Conservation (phyloP, 2,329 filamentous ascomycete genomes). For the Massarina eburnea region DNA sequence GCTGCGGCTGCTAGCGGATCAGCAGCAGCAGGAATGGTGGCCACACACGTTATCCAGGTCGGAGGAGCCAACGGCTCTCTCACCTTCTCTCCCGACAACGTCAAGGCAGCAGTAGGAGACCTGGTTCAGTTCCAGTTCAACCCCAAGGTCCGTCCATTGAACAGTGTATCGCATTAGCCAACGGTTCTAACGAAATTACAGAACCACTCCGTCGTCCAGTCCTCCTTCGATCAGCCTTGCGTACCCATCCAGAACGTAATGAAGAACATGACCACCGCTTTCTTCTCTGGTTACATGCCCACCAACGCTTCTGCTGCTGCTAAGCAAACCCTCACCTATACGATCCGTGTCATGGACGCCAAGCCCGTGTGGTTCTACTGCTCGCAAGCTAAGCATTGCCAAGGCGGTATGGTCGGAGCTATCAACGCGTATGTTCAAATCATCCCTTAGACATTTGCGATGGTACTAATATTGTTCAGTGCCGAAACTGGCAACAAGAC, state of each 20-base stretch:
- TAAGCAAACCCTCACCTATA: constrained; percentile 62
- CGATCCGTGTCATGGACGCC: constrained; percentile 67
- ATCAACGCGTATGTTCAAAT: constrained; percentile 67
- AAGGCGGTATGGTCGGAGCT: constrained; percentile 73
- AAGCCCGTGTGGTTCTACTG: constrained; percentile 81
- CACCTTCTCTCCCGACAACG: constrained; percentile 66
- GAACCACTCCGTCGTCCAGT: constrained; percentile 81
- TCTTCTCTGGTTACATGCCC: constrained; percentile 68
- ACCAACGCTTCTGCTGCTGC: constrained; percentile 44
- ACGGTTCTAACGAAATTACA: constrained; percentile 16
- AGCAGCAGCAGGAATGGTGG: constrained; percentile 20
- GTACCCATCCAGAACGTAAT: constrained; percentile 56
- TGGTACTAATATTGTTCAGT: constrained; percentile 25
- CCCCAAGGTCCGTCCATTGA: constrained; percentile 40
- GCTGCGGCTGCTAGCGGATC: constrained; percentile 8
- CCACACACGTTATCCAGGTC: constrained; percentile 65
- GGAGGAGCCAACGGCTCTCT: constrained; percentile 56
- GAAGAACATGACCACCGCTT: constrained; percentile 53
- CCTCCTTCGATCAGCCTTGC: constrained; percentile 72
- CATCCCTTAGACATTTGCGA: not conserved
- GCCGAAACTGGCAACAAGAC: constrained; percentile 40
- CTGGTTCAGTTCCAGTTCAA: constrained; percentile 58
- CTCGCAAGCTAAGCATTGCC: constrained; percentile 72
- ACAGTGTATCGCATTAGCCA: not conserved
- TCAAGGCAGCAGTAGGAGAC: constrained; percentile 64